Evolutionary conservation across 768 basidiomycete species (phyloP), one percentile per base, ranked within the genome.

Genomic region (Russula compacta): DNA sequence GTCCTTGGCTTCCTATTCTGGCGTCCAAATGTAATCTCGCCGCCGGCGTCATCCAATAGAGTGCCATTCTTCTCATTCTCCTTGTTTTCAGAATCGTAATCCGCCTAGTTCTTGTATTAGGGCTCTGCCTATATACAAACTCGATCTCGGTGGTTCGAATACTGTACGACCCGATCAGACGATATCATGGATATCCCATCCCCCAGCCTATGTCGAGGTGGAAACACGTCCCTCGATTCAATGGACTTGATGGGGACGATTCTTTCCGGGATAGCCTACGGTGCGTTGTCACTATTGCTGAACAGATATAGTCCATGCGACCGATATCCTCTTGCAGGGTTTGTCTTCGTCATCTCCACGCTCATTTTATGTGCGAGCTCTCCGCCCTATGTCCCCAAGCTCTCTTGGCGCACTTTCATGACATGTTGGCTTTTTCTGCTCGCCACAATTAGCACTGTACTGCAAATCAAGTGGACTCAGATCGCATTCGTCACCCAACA

Each of bases 201-300:
- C 36, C n/a, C 15, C n/a, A 36, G 32, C 60, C 21, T 39, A 24
- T 32, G 51, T 52, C 44, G 32, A 65, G 29, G 29, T 36, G 46
- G 35, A n/a, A 51, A 43, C 19, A 38, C 56, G 12, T 21, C 59
- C 9, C 63, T 62, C 24, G 61, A 56, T 54, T 47, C 50, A 1
- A 59, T 47, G 42, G 52, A 50, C 9, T 60, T 71, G 61, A 61
- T 67, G 49, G 71, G 71, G 7, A 64, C 67, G 1, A 44, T 69
- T 17, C 48, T 71, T 19, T 66, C 70, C 7, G 66, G 61, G 7
- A 43, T 70, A 24, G 64, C 67, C 10, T 71, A 69, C 43, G 71
- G 71, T 71, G 21, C 57, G 70, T 59, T 17, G 15, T 40, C 39
- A 21, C 21, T 5, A 8, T 12, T 10, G 21, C 19, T 36, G 12